Base-by-base conservation (phyloP, 129 eudicot genomes). In the Rutidosis leptorrhynchoides region DNA sequence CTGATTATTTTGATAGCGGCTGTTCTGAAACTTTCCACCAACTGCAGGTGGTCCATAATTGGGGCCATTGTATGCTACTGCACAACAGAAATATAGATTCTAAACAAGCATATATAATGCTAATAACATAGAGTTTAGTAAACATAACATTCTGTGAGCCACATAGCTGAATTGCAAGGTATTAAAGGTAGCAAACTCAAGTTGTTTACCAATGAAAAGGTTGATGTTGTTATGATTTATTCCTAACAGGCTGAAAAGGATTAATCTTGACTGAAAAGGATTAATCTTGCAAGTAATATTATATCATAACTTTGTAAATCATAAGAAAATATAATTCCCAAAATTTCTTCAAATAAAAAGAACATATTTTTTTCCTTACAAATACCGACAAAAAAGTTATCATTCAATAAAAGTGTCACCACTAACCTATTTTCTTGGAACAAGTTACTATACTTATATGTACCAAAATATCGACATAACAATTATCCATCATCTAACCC, bases 1-100 rank as follows among this genome's bases (percentile, higher is more conserved):
- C 79, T 75, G 66, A 58, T 66, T 75, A 61, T 74, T 79, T 45
- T 75, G 86, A 46, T 40, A 45, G 62, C 82, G 80, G 69, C 69
- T 75, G 74, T 80, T 84, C 70, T 77, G 95, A 73, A 82, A 86
- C 75, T 81, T 93, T 32, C 84, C 87, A 71, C 83, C 89, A 56
- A 40, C 87, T 35, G 89, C 90, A 45, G 58, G 33, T 48, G 79
- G 48, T 58, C 74, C 74, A n/a, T 75, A 67, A 29, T 58, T 75
- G 24, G 79, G 74, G 33, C 11, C 69, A 83, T 82, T 77, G 80
- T 84, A 79, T 19, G 79, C 83, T 28, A 79, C 82, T 71, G 85
- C 62, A 55, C 49, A 76, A 74, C 61, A 59, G 28, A 48, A 7
- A 46, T 58, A 68, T 15, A 48, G 24, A 49, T 40, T 43, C 20